Percentiles rank a stretch among this genome's conserved stretches.
Evolutionary conservation across 75 land plant species (phyloP).

Genomic region (Sequoiadendron giganteum): DNA sequence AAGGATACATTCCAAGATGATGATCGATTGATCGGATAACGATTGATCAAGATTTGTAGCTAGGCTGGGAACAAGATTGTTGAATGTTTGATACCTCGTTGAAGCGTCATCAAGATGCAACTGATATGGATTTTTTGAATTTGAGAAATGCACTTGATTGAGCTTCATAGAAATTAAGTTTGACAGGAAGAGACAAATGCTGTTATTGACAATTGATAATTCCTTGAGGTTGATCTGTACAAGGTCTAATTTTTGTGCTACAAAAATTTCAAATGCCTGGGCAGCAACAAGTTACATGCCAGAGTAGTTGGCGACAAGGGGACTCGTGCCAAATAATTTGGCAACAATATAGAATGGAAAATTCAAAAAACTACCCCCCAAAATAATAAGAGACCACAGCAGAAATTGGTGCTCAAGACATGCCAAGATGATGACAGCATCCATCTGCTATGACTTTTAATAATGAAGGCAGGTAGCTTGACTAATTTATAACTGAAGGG

Average conservation of each 20-base stretch:
- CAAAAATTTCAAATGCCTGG: too few relatives aligned
- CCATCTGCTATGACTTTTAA: neutral
- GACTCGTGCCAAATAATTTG: neutral
- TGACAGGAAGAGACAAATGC: neutral
- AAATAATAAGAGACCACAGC: neutral
- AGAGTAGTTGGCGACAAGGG: neutral
- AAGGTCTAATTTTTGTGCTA: too few relatives aligned
- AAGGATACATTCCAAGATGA: too few relatives aligned
- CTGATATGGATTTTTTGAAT: too few relatives aligned
- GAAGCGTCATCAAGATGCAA: too few relatives aligned
- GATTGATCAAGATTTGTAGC: too few relatives aligned
- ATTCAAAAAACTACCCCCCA: neutral
- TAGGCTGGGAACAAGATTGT: too few relatives aligned
- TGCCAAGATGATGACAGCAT: neutral
- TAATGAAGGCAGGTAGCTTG: neutral
- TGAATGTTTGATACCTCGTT: too few relatives aligned
- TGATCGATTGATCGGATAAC: too few relatives aligned
- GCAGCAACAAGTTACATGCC: neutral
- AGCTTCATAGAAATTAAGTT: neutral
- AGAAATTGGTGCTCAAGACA: neutral
- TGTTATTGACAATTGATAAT: too few relatives aligned
- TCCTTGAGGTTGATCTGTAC: neutral
- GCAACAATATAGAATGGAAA: neutral
- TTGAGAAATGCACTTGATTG: neutral
- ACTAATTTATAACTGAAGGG: neutral